A percentile compares a stretch with the other conserved stretches of the same genome.
phyloP scores from a whole-genome alignment of 768 basidiomycete genomes.

The Lactarius hengduanensis region DNA sequence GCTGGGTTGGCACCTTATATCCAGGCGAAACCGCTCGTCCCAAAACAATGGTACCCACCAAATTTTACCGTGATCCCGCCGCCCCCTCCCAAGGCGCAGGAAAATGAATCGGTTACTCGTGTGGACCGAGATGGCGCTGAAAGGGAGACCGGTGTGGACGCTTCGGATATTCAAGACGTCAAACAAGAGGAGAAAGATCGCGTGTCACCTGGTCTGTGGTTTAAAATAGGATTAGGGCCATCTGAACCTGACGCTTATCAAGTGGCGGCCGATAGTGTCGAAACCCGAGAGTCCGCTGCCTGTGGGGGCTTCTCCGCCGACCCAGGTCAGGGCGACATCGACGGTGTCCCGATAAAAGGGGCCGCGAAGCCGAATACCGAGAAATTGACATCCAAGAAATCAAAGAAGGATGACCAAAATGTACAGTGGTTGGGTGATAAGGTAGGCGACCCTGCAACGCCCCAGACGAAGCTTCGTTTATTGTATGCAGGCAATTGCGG shows the following conservation, averaged over 20 bases:
- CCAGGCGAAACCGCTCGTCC: constrained; percentile 65
- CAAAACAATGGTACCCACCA: constrained; percentile 65
- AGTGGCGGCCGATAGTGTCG: not conserved
- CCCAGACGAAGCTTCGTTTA: constrained; percentile 10
- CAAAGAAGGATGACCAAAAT: constrained; percentile 38
- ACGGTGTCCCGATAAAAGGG: not conserved
- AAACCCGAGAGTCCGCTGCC: not conserved
- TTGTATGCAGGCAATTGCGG: constrained; percentile 63
- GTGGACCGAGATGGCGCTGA: not conserved
- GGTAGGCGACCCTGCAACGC: constrained; percentile 41
- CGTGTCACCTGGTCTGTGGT: not conserved
- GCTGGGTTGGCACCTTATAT: constrained; percentile 70
- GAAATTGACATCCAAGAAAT: constrained; percentile 9
- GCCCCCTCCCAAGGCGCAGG: constrained; percentile 7
- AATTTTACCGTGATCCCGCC: constrained; percentile 37
- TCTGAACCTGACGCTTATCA: not conserved
- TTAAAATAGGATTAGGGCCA: not conserved
- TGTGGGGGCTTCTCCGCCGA: not conserved
- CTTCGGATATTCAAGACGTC: not conserved
- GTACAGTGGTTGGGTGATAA: constrained; percentile 74
- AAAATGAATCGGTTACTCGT: not conserved
- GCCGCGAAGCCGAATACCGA: constrained; percentile 5
- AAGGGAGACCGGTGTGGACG: not conserved
- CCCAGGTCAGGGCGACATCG: not conserved
- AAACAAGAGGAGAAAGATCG: constrained; percentile 4